Evolutionary conservation across 257 asterid genomes (phyloP).

Genomic region (Solanum dulcamara): DNA sequence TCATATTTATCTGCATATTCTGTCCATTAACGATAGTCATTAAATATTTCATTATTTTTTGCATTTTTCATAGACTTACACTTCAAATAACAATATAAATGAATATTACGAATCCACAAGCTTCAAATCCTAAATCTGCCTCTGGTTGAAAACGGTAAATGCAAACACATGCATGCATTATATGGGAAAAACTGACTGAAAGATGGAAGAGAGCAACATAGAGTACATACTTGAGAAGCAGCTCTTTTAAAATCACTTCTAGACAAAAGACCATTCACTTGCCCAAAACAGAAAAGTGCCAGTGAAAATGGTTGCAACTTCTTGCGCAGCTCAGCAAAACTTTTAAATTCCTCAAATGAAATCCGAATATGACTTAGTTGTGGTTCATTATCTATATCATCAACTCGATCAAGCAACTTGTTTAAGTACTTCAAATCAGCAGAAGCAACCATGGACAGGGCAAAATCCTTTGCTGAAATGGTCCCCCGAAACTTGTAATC

Average conservation of each 20-base stretch:
- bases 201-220: neutral
- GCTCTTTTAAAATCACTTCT: slow-evolving; percentile 75
- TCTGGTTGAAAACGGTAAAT: neutral
- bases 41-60: no score
- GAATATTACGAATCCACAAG: neutral
- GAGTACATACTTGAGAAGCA: slow-evolving; percentile 53
- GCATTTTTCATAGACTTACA: no score
- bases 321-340: slow-evolving; percentile 58
- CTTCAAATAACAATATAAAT: neutral
- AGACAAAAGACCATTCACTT: slow-evolving; percentile 57
- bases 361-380: slow-evolving; percentile 31
- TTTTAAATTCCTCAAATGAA: slow-evolving; percentile 64
- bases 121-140: neutral
- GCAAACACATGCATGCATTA: neutral
- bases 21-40: no score
- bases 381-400: slow-evolving; percentile 43
- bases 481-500: slow-evolving; percentile 68
- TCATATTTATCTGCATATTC: no score
- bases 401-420: slow-evolving; percentile 64
- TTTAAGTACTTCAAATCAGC: slow-evolving; percentile 68
- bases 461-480: slow-evolving; percentile 83
- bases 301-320: slow-evolving; percentile 66
- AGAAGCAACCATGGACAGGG: slow-evolving; percentile 80
- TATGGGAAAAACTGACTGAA: neutral
- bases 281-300: slow-evolving; percentile 73